These are phyloP conservation scores for Kandelia obovata DNA, from an alignment of 345 rosid genomes.

Conservation along the genomic window DNA sequence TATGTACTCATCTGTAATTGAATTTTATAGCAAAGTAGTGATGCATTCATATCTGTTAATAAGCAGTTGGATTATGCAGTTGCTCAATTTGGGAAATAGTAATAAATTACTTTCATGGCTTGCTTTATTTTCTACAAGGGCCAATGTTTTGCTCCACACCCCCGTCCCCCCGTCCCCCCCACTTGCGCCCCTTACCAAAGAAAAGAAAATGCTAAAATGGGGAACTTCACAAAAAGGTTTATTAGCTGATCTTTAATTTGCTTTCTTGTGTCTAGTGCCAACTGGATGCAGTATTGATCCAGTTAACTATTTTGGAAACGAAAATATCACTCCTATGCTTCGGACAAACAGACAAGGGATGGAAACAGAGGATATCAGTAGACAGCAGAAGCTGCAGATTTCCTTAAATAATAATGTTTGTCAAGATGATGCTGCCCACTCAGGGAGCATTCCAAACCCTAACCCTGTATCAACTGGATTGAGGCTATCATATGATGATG, in stretches of 20 bases:
- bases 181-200: too few species aligned
- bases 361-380: constrained; percentile 49
- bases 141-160: too few species aligned
- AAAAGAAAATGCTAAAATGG: not conserved
- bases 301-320: constrained; percentile 64
- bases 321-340: constrained; percentile 48
- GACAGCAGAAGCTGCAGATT: constrained; percentile 66
- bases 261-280: constrained; percentile 35
- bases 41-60: too few species aligned
- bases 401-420: constrained; percentile 51
- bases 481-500: constrained; percentile 73
- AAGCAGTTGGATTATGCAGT: too few species aligned
- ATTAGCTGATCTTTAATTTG: constrained; percentile 14
- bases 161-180: too few species aligned
- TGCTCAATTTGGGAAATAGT: too few species aligned
- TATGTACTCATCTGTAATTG: too few species aligned
- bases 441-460: constrained; percentile 48
- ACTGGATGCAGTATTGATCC: constrained; percentile 58
- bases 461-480: constrained; percentile 78
- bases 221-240: not conserved
- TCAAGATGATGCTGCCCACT: constrained; percentile 53
- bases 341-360: constrained; percentile 46
- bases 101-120: too few species aligned
- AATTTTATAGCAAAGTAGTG: too few species aligned
- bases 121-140: too few species aligned